Percentiles rank a stretch among this genome's conserved stretches.
These are phyloP conservation scores for Monilinia fructigena DNA, from an alignment of 2,329 filamentous ascomycete species.

Conservation along the genomic window DNA sequence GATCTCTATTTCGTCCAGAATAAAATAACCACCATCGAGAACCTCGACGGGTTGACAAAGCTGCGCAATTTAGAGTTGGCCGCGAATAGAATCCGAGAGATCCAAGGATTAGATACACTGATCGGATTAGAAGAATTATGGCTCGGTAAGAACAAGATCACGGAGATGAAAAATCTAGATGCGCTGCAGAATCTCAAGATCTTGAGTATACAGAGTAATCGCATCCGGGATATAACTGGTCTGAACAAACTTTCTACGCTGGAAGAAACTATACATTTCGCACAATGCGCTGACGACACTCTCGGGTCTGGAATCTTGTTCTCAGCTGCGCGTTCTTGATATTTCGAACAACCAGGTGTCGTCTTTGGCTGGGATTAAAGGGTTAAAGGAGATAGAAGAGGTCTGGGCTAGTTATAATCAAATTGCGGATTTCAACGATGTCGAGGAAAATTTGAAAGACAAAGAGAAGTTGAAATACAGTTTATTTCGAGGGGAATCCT, in stretches of 20 bases:
- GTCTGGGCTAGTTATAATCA: constrained; percentile 93
- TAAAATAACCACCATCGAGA: constrained; percentile 85
- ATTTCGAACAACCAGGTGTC: constrained; percentile 84
- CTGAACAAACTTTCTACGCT: constrained; percentile 72
- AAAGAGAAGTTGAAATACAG: constrained; percentile 80
- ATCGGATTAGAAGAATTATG: constrained; percentile 82
- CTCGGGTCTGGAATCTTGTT: constrained; percentile 64
- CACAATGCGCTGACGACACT: constrained; percentile 86
- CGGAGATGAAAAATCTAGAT: constrained; percentile 73
- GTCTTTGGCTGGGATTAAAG: constrained; percentile 69
- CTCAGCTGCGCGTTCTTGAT: constrained; percentile 74
- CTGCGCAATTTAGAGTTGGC: constrained; percentile 85
- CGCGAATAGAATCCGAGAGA: constrained; percentile 86
- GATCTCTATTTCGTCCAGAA: constrained; percentile 95
- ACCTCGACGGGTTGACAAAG: constrained; percentile 69
- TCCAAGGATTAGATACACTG: constrained; percentile 78
- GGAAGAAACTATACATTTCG: constrained; percentile 94
- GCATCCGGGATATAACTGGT: constrained; percentile 74
- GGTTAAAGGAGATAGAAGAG: constrained; percentile 74
- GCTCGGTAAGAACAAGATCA: constrained; percentile 97
- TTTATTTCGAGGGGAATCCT: constrained; percentile 96
- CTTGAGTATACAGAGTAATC: constrained; percentile 93
- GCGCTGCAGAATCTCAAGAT: constrained; percentile 77
- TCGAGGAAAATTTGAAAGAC: constrained; percentile 74
- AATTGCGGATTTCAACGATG: constrained; percentile 74